Conservation (phyloP, 768 basidiomycete species). For the Mycena filopes region DNA sequence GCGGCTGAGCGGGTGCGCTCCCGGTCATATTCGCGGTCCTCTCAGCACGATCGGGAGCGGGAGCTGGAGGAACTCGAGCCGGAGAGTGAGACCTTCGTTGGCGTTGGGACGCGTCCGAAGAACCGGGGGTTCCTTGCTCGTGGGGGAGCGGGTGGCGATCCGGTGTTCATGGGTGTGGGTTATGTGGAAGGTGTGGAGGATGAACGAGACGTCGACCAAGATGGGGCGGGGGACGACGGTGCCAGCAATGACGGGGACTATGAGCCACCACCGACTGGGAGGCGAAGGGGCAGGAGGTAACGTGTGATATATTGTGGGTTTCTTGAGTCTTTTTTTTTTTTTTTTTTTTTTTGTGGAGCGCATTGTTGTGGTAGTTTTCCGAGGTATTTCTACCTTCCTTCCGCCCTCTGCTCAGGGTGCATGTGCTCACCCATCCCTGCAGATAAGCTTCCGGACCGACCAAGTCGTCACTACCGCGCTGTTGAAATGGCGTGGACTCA, state of each 20-base stretch:
- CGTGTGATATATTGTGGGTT: slow-evolving; percentile 8
- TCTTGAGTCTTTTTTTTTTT: slow-evolving; percentile 4
- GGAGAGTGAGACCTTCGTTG: slow-evolving; percentile 63
- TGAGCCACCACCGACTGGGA: slow-evolving; percentile 20
- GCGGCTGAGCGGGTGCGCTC: slow-evolving; percentile 36
- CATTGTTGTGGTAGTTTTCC: too few relatives aligned
- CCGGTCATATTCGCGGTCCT: slow-evolving; percentile 23
- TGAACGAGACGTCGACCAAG: slow-evolving; percentile 38
- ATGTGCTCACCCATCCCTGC: too few relatives aligned
- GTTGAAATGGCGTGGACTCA: too few relatives aligned
- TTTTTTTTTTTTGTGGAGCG: too few relatives aligned
- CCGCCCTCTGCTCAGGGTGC: too few relatives aligned
- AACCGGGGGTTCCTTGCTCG: slow-evolving; percentile 73
- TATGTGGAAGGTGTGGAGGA: slow-evolving; percentile 67
- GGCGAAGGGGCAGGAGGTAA: slow-evolving; percentile 11
- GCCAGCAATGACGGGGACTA: slow-evolving; percentile 28
- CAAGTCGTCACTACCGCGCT: too few relatives aligned
- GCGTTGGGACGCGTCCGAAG: slow-evolving; percentile 65
- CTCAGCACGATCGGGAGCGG: slow-evolving; percentile 40
- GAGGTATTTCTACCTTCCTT: too few relatives aligned
- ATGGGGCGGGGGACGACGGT: slow-evolving; percentile 27
- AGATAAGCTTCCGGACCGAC: too few relatives aligned
- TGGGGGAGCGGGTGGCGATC: slow-evolving; percentile 77
- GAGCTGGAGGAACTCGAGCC: slow-evolving; percentile 53
- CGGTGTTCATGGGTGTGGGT: slow-evolving; percentile 78